Conservation (phyloP, 495 filamentous ascomycete genomes). For the Aeminium ludgeri region DNA sequence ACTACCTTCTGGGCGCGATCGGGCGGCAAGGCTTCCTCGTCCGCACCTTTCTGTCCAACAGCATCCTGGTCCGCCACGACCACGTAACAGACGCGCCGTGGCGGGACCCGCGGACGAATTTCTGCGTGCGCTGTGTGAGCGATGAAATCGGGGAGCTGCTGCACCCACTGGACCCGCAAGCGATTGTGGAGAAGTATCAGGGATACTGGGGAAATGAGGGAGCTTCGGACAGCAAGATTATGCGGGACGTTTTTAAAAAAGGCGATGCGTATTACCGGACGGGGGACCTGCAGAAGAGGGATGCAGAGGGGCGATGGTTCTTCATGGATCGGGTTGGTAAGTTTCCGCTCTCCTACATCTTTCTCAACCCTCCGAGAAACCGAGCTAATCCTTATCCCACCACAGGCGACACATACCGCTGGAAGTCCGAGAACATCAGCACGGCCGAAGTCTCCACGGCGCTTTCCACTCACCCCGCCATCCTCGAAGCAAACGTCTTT, state of each 20-base stretch:
- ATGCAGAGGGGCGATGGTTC: conserved; percentile 55
- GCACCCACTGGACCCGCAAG: conserved; percentile 47
- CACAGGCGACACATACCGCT: too few relatives aligned
- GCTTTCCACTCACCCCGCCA: conserved; percentile 45
- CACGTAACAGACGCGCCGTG: conserved; percentile 50
- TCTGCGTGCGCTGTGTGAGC: conserved; percentile 42
- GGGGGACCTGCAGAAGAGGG: conserved; percentile 52
- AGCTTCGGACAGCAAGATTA: conserved; percentile 52
- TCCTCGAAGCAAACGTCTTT: conserved; percentile 66
- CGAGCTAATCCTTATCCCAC: too few relatives aligned
- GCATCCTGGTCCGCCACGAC: conserved; percentile 52
- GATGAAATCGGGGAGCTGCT: conserved; percentile 70
- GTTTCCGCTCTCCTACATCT: too few relatives aligned
- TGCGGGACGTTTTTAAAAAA: conserved; percentile 52
- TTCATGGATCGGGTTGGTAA: conserved; percentile 54
- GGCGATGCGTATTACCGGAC: conserved; percentile 62
- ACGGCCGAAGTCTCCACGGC: conserved; percentile 60
- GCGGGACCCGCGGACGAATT: conserved; percentile 54
- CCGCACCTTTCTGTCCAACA: conserved; percentile 32
- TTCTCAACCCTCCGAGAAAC: too few relatives aligned
- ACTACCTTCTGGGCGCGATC: conserved; percentile 62
- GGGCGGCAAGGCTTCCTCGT: conserved; percentile 46
- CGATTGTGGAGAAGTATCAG: conserved; percentile 46
- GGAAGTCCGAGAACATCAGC: conserved; percentile 72
- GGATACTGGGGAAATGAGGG: conserved; percentile 51